Conservation (phyloP, 2,329 filamentous ascomycete species). For the Penicillium verrucosum region DNA sequence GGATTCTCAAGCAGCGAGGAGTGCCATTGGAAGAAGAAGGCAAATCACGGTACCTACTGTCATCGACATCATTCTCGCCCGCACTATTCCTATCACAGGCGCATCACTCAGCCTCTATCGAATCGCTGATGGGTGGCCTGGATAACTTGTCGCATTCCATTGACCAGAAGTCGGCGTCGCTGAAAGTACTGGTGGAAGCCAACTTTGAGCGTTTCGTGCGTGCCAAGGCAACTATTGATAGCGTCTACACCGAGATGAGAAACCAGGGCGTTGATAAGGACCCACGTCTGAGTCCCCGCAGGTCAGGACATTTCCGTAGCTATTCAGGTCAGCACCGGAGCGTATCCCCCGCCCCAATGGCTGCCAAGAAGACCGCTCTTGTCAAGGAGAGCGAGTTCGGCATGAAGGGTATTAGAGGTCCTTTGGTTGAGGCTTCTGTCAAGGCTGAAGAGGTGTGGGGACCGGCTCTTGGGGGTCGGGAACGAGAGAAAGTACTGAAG, state of each 20-base stretch:
- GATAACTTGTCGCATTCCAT: conserved; percentile 87
- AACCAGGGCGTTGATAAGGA: conserved; percentile 60
- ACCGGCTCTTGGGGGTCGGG: conserved; percentile 82
- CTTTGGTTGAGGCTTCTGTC: conserved; percentile 81
- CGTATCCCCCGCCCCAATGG: conserved; percentile 36
- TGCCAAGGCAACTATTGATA: conserved; percentile 96
- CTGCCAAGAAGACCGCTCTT: conserved; percentile 79
- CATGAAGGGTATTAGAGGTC: conserved; percentile 80
- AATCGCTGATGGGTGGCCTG: conserved; percentile 74
- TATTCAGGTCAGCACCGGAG: conserved; percentile 46
- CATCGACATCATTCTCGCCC: conserved; percentile 92
- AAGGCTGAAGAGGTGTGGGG: conserved; percentile 99
- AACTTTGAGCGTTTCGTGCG: conserved; percentile 98
- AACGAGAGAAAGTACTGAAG: conserved; percentile 85
- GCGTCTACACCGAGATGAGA: conserved; percentile 95
- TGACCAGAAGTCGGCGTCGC: conserved; percentile 93
- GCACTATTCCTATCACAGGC: conserved; percentile 88
- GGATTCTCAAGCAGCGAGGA: conserved; percentile 71
- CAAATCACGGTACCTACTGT: conserved; percentile 88
- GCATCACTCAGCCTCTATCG: conserved; percentile 80
- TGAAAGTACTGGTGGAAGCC: conserved; percentile 93
- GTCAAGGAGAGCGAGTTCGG: conserved; percentile 91
- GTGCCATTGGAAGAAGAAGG: conserved; percentile 80
- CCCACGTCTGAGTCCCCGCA: conserved; percentile 56
- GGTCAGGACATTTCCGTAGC: conserved; percentile 58